A percentile compares a stretch with the other conserved stretches of the same genome.
Conservation (phyloP, 192 early-diverging fungal species). For the Podila horticola region DNA sequence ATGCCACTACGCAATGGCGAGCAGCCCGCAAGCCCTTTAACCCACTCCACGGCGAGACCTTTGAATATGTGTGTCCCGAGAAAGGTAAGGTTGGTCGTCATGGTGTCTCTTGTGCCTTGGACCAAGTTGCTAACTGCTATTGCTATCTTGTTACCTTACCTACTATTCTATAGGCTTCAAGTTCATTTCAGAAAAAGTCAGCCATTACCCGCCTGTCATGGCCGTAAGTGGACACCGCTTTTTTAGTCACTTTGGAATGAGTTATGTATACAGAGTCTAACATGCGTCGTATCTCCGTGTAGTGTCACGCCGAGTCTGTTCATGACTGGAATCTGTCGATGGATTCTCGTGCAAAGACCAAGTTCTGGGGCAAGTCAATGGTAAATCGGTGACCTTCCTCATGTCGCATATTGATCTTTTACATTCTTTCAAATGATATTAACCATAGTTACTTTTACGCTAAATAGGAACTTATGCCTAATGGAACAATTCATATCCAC, state of each 20-base stretch:
- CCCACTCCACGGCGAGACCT: slow-evolving; percentile 97
- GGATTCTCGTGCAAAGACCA: slow-evolving; percentile 92
- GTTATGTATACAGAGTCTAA: background rate
- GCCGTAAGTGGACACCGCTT: slow-evolving; percentile 55
- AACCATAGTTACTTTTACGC: too few relatives aligned
- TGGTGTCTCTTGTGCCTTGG: background rate
- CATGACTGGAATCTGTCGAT: slow-evolving; percentile 84
- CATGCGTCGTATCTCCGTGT: background rate
- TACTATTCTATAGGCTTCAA: slow-evolving; percentile 69
- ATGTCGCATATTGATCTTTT: too few relatives aligned
- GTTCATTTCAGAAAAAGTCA: slow-evolving; percentile 96
- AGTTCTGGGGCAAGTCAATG: slow-evolving; percentile 97
- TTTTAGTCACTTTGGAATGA: too few relatives aligned
- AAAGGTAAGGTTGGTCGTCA: slow-evolving; percentile 47
- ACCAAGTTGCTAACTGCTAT: background rate
- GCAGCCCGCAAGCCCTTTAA: slow-evolving; percentile 97
- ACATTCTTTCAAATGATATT: too few relatives aligned
- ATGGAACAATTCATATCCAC: slow-evolving; percentile 86
- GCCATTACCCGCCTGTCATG: slow-evolving; percentile 95
- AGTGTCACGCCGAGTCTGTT: slow-evolving; percentile 84
- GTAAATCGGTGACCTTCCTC: too few relatives aligned
- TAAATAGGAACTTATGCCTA: slow-evolving; percentile 78
- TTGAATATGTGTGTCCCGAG: slow-evolving; percentile 88
- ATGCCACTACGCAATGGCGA: slow-evolving; percentile 86
- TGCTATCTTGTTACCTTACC: background rate